A percentile compares a stretch with the other conserved stretches of the same genome.
These are phyloP conservation scores for Panellus pusillus DNA, from an alignment of 768 basidiomycete genomes.

Conservation along the genomic window DNA sequence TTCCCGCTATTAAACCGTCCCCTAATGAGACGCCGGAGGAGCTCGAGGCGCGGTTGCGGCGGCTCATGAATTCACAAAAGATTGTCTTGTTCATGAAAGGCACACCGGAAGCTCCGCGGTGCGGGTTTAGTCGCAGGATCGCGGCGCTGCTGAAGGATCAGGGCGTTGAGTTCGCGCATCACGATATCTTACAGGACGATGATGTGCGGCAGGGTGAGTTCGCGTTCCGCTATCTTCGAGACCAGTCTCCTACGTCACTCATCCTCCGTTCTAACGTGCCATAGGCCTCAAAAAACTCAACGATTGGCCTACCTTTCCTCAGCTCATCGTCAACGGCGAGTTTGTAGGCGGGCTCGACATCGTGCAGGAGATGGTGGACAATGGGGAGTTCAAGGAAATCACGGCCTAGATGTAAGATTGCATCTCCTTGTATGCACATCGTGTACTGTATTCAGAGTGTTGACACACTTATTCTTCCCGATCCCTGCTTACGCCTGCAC, in stretches of 20 bases:
- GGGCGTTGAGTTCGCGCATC: constrained; percentile 65
- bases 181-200: constrained; percentile 85
- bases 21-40: constrained; percentile 60
- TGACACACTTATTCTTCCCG: too few relatives aligned
- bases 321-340: constrained; percentile 86
- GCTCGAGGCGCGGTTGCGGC: constrained; percentile 60
- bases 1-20: constrained; percentile 50
- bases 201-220: constrained; percentile 72
- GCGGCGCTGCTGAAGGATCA: constrained; percentile 65
- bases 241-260: background rate
- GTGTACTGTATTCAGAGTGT: too few relatives aligned
- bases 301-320: constrained; percentile 90
- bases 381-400: constrained; percentile 68
- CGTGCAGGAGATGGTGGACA: constrained; percentile 82
- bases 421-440: too few relatives aligned
- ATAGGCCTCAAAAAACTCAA: constrained; percentile 74
- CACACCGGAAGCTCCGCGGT: constrained; percentile 70
- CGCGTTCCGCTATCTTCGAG: background rate
- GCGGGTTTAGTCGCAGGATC: constrained; percentile 83
- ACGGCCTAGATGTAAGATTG: constrained; percentile 12
- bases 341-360: constrained; percentile 95
- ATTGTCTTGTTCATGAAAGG: constrained; percentile 95
- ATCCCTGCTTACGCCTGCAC: too few relatives aligned
- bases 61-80: constrained; percentile 74
- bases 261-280: background rate